A percentile compares a stretch with the other conserved stretches of the same genome.
Evolutionary conservation across 768 basidiomycete genomes (phyloP).

Genomic region (Boletus huronensis): DNA sequence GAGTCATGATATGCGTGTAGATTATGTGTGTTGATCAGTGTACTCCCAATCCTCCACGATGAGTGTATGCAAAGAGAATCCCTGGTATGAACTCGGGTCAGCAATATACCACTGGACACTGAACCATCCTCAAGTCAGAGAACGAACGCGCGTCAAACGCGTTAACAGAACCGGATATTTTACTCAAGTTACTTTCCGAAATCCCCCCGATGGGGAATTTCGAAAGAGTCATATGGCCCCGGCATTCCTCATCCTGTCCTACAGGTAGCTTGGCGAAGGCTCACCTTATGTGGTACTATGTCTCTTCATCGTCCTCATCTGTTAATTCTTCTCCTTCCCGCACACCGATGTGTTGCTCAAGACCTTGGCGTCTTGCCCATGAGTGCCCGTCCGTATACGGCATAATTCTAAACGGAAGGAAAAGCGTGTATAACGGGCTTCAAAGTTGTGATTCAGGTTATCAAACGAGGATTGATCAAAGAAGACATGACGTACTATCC

Average conservation of each 20-base stretch:
- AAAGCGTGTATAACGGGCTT: slow-evolving; percentile 75
- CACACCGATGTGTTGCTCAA: slow-evolving; percentile 58
- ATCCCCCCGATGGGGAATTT: slow-evolving; percentile 19
- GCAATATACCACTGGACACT: neutral
- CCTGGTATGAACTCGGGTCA: slow-evolving; percentile 5
- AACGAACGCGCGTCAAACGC: slow-evolving; percentile 12
- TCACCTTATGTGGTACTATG: slow-evolving; percentile 8
- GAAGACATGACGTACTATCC: slow-evolving; percentile 68
- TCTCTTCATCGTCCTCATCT: slow-evolving; percentile 60
- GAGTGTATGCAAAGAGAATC: neutral
- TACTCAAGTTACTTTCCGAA: slow-evolving; percentile 26
- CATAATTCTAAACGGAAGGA: slow-evolving; percentile 74
- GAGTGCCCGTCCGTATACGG: slow-evolving; percentile 83
- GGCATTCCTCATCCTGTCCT: slow-evolving; percentile 50
- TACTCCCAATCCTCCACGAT: no score
- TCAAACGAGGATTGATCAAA: neutral
- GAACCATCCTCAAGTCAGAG: slow-evolving; percentile 17
- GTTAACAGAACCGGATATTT: slow-evolving; percentile 15
- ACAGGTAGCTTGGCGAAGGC: neutral
- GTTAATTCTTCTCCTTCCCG: slow-evolving; percentile 83
- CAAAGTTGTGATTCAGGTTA: neutral
- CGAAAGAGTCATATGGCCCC: slow-evolving; percentile 85
- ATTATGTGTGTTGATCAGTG: neutral
- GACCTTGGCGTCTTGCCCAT: slow-evolving; percentile 72
- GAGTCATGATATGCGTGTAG: neutral